Percentiles rank a stretch among this genome's conserved stretches.
phyloP scores from a whole-genome alignment of 2,329 filamentous ascomycete genomes.

The Diaporthe sp. region DNA sequence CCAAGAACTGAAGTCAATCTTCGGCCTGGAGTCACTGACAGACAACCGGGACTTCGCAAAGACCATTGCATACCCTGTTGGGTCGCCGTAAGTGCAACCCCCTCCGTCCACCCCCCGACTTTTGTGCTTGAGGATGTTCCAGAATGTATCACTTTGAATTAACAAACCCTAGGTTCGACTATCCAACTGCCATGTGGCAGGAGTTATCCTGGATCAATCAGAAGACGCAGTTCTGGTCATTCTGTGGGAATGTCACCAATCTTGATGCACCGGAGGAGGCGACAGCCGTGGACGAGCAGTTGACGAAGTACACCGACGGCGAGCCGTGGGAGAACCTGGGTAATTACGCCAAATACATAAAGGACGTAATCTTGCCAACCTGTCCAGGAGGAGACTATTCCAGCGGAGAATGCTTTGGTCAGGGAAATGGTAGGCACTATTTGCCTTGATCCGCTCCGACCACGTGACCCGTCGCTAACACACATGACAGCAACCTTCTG shows the following conservation, averaged over 20 bases:
- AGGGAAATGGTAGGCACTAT: slow-evolving; percentile 43
- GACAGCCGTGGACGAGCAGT: slow-evolving; percentile 58
- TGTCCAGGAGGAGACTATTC: slow-evolving; percentile 57
- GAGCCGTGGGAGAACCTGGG: slow-evolving; percentile 64
- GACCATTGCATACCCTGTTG: slow-evolving; percentile 61
- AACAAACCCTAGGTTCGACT: slow-evolving; percentile 51
- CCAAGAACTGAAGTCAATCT: slow-evolving; percentile 60
- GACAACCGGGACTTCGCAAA: slow-evolving; percentile 62
- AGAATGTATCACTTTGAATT: no score
- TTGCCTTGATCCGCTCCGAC: no score
- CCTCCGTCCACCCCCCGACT: no score
- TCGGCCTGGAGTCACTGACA: slow-evolving; percentile 59
- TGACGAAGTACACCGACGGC: slow-evolving; percentile 63
- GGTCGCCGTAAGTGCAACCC: slow-evolving; percentile 49
- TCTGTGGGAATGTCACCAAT: slow-evolving; percentile 66
- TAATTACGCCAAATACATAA: slow-evolving; percentile 65
- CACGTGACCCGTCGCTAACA: not conserved
- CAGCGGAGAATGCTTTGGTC: slow-evolving; percentile 59
- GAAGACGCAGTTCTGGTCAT: slow-evolving; percentile 63
- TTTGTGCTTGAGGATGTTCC: no score
- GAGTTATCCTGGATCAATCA: slow-evolving; percentile 65
- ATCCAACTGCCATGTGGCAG: slow-evolving; percentile 66
- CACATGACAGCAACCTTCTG: slow-evolving; percentile 55
- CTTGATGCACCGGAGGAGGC: slow-evolving; percentile 57
- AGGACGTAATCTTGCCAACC: slow-evolving; percentile 57